These are phyloP conservation scores for Heliosperma pusillum DNA, from an alignment of 148 eudicot species.

Conservation along the genomic window DNA sequence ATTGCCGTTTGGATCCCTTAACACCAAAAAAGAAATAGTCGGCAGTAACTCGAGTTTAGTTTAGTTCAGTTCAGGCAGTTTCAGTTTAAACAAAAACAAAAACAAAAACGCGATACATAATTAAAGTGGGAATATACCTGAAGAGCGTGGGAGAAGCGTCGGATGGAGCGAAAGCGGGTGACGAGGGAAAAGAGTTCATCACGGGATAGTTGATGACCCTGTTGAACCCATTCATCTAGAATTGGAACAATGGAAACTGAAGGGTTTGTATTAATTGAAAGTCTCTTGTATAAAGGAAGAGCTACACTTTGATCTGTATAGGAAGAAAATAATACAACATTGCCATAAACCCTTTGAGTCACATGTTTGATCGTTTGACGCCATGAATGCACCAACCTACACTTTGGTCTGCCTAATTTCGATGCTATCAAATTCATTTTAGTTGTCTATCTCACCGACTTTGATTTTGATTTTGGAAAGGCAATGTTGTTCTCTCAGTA, in stretches of 20 bases:
- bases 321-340: too few relatives aligned
- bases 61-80: too few relatives aligned
- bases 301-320: not conserved
- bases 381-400: not conserved
- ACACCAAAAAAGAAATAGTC: too few relatives aligned
- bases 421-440: not conserved
- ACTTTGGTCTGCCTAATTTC: not conserved
- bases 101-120: too few relatives aligned
- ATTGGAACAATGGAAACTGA: not conserved
- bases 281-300: not conserved
- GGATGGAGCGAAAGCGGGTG: not conserved
- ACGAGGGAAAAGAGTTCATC: not conserved
- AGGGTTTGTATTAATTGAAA: not conserved
- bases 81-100: too few relatives aligned
- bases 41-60: too few relatives aligned
- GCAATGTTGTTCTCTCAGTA: too few relatives aligned
- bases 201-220: not conserved
- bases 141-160: not conserved
- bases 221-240: not conserved
- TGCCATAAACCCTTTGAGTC: too few relatives aligned
- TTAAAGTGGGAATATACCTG: too few relatives aligned
- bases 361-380: too few relatives aligned
- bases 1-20: too few relatives aligned
- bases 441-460: not conserved
- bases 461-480: too few relatives aligned